Base-by-base conservation (phyloP, 805 yeast genomes). In the Blastobotrys mokoenaii region DNA sequence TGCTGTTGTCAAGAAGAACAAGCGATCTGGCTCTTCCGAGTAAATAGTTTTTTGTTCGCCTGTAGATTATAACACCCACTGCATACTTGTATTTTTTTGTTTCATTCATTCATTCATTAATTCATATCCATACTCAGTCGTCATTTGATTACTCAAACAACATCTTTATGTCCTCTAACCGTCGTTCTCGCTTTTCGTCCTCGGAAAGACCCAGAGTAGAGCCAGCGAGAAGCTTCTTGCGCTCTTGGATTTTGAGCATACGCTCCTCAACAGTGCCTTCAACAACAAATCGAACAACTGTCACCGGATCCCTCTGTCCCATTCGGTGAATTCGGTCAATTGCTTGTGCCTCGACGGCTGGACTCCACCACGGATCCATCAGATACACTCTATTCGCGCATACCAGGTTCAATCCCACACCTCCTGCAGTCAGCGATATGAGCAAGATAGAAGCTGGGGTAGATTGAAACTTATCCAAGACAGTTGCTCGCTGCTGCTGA, bases 331-430 rank as follows among this genome's bases (percentile, higher is more conserved):
- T 74, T 55, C 97, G 68, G 64, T 88, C 96, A 48, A 88, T 84
- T 0, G 96, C 96, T 61, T 87, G 96, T 42, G 84, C 86, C 56
- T 87, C 96, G 44, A 82, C 78, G 41, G 95, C 85, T 39, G 86
- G 94, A 27, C 93, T 84, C 97, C 97, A 89, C 93, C 96, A 89
- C 0, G 97, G 96, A 57, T 89, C 97, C 86, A 90, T 82, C 76
- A 89, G 72, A 54, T 80, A 87, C 2, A 94, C 97, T 31, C 76
- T 72, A 0, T 85, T 82, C 0, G 97, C 95, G 42, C 81, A 77
- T 0, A 95, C 89, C 49, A 89, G 67, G 58, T 89, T 89, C 50
- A 89, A 69, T 0, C 97, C 97, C 10, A 88, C 96, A 6, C 97
- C 97, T 18, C 97, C 97, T 0, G 96, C 95, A 61, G 87, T 89